Base-by-base conservation (phyloP, 495 filamentous ascomycete genomes). In the Saxispiralis lemnorum region DNA sequence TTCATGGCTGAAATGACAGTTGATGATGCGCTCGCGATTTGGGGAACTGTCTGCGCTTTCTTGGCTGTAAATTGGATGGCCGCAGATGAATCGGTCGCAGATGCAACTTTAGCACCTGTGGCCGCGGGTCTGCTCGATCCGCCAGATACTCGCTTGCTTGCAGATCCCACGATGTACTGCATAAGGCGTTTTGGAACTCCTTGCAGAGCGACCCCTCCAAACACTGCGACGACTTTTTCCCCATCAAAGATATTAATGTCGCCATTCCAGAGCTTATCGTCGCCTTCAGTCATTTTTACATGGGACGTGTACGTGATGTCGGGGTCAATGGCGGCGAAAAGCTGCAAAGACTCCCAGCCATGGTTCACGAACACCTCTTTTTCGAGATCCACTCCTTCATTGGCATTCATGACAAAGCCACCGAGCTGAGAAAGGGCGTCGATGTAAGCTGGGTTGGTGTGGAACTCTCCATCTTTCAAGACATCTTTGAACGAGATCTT, bases 341-440 rank as follows among this genome's bases (percentile, higher is more conserved):
- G 75, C 13, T 74, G 68, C 64, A 87, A 71, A 0, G 71, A 76
- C 47, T 80, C 74, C 77, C 82, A 81, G n/a, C 81, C 79, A 52
- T 87, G 83, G 34, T 76, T 81, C 44, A 87, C 75, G 54, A 74
- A 88, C 24, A 83, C 76, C 35, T 75, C 65, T 43, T 80, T 73
- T 45, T 73, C 72, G 0, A 75, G 77, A 49, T 86, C 76, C 2
- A 76, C 69, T 17, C 68, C 70, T 53, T 83, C 81, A 43, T 75
- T 84, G 12, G 72, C 80, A 54, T 87, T 87, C 63, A 84, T 76
- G 47, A 39, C 43, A 32, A 45, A 47, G 7, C 46, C 44, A 2
- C 37, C 76, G 24, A 81, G 66, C 51, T 79, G 74, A 49, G 68
- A 71, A 38, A 71, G 47, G 35, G 74, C 78, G 56, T 85, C 81